phyloP scores from a whole-genome alignment of 2,329 filamentous ascomycete species.

The Phialophora tarda region DNA sequence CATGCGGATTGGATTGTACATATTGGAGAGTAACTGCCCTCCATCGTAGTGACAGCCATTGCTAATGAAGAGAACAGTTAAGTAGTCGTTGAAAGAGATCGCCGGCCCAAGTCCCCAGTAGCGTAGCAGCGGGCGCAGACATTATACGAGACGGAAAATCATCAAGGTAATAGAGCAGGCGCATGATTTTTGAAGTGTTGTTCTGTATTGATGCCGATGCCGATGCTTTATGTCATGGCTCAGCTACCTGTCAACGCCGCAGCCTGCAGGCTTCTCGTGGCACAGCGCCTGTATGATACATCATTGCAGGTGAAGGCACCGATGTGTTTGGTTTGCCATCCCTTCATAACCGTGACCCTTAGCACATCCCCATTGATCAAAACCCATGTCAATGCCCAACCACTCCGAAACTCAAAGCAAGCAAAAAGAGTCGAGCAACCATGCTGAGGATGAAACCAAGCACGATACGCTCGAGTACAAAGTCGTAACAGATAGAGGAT shows the following conservation, averaged over 20 bases:
- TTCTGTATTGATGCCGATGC: constrained; percentile 27
- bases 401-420: constrained; percentile 36
- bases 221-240: constrained; percentile 30
- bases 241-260: constrained; percentile 33
- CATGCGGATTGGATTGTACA: neutral
- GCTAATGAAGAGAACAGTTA: neutral
- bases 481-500: constrained; percentile 23
- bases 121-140: neutral
- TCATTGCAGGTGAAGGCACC: constrained; percentile 30
- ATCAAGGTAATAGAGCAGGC: neutral
- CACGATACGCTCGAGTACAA: constrained; percentile 23
- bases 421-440: constrained; percentile 28
- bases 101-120: neutral
- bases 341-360: constrained; percentile 37
- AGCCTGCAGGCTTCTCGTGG: constrained; percentile 29
- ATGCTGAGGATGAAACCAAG: constrained; percentile 28
- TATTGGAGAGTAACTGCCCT: neutral
- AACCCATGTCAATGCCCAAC: constrained; percentile 37
- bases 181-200: constrained; percentile 13
- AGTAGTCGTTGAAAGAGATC: neutral
- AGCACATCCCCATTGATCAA: constrained; percentile 32
- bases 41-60: neutral
- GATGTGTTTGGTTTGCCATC: constrained; percentile 33
- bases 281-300: constrained; percentile 38
- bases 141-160: neutral